Evolutionary conservation across 2,329 filamentous ascomycete genomes (phyloP).

Genomic region (Cytospora schulzeri): DNA sequence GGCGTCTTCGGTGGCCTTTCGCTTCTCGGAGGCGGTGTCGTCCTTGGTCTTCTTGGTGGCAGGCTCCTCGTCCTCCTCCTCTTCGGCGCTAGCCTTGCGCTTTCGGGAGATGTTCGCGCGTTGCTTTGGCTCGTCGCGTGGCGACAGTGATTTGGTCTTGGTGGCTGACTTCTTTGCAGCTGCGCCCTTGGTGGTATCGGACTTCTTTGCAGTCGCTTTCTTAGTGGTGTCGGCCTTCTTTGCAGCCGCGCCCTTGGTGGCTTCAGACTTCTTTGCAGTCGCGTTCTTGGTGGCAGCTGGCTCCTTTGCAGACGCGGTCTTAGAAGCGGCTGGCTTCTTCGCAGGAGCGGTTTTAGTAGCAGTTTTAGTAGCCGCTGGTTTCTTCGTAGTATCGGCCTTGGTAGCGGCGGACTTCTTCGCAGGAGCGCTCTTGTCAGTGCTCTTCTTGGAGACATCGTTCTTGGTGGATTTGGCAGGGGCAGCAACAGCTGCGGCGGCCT

Average conservation of each 20-base stretch:
- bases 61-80: conserved; percentile 7
- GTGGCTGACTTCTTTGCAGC: conserved; percentile 15
- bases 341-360: too few species aligned
- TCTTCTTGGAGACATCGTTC: conserved; percentile 27
- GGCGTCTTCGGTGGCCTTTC: conserved; percentile 7
- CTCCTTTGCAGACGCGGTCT: conserved; percentile 22
- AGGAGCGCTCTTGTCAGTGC: conserved; percentile 7
- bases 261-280: background rate
- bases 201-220: background rate
- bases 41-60: conserved; percentile 9
- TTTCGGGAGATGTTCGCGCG: conserved; percentile 35
- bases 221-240: conserved; percentile 28
- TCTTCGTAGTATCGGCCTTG: conserved; percentile 23
- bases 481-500: conserved; percentile 27
- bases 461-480: conserved; percentile 27
- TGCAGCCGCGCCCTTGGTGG: background rate
- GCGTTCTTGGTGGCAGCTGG: conserved; percentile 21
- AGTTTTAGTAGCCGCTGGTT: conserved; percentile 21
- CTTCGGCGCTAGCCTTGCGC: conserved; percentile 50
- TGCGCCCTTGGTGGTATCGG: background rate
- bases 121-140: conserved; percentile 30
- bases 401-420: conserved; percentile 15
- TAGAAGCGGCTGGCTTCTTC: background rate
- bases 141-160: conserved; percentile 20
- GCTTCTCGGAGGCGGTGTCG: conserved; percentile 4